These are phyloP conservation scores for Trametes villosa DNA, from an alignment of 768 basidiomycete species.

Conservation along the genomic window DNA sequence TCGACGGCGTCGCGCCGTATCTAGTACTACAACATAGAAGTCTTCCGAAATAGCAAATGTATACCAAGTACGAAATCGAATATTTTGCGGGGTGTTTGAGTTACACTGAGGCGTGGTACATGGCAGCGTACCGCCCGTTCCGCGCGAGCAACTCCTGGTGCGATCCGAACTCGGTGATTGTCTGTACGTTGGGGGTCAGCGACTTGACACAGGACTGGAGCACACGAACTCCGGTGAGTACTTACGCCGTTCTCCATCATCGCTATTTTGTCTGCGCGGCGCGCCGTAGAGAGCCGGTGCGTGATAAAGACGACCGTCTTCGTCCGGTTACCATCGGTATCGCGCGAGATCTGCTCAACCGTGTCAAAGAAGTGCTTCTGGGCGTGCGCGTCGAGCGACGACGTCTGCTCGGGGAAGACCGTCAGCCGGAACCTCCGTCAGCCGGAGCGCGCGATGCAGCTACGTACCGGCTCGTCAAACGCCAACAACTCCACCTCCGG, in stretches of 20 bases:
- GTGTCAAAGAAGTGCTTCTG: conserved; percentile 82
- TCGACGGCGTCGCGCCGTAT: conserved; percentile 1
- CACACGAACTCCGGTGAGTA: conserved; percentile 11
- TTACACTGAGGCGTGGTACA: conserved; percentile 72
- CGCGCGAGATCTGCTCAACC: conserved; percentile 65
- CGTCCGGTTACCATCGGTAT: conserved; percentile 55
- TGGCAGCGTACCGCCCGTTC: conserved; percentile 66
- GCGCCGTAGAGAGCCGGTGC: conserved; percentile 79
- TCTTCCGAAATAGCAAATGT: neutral
- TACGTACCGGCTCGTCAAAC: conserved; percentile 82
- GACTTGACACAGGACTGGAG: neutral
- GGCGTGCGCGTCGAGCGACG: conserved; percentile 78
- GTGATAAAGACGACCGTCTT: conserved; percentile 86
- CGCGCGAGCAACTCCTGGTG: conserved; percentile 66
- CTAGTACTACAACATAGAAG: conserved; percentile 2
- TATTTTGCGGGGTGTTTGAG: neutral
- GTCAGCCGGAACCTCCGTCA: neutral
- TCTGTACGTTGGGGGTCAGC: conserved; percentile 42
- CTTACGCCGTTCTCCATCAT: conserved; percentile 80
- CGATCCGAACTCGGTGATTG: conserved; percentile 75
- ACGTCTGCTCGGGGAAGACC: conserved; percentile 52
- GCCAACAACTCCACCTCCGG: conserved; percentile 78
- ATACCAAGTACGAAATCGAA: too few species aligned
- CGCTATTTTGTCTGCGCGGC: conserved; percentile 83
- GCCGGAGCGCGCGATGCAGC: neutral